These are phyloP conservation scores for Melaleuca quinquenervia DNA, from an alignment of 345 rosid genomes.

Conservation along the genomic window DNA sequence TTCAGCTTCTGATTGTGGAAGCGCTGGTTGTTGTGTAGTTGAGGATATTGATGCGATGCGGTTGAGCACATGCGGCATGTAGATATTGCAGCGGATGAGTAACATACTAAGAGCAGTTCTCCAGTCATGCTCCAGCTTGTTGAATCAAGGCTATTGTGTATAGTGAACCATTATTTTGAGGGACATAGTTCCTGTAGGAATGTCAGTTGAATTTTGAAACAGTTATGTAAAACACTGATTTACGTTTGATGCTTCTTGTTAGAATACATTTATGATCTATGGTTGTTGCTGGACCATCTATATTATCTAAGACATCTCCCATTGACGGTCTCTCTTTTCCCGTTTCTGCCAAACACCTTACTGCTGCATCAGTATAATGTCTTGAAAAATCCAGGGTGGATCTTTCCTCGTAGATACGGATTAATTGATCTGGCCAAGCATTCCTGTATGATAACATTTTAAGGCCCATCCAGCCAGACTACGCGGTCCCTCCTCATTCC, in stretches of 20 bases:
- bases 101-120: background rate
- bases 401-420: conserved; percentile 3
- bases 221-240: background rate
- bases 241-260: background rate
- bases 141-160: background rate
- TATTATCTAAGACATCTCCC: background rate
- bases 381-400: background rate
- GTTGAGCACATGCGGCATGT: background rate
- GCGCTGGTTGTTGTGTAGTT: background rate
- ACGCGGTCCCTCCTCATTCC: background rate
- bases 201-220: background rate
- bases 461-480: conserved; percentile 3
- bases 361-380: conserved; percentile 1
- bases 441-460: background rate
- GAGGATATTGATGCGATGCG: background rate
- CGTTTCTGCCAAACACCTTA: conserved; percentile 3
- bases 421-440: conserved; percentile 3
- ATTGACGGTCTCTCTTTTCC: conserved; percentile 8
- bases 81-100: background rate
- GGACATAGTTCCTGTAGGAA: background rate
- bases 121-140: background rate
- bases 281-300: background rate
- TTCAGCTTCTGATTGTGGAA: background rate
- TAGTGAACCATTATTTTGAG: background rate
- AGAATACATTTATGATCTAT: background rate